phyloP scores from a whole-genome alignment of 805 yeast species.

The Yamadazyma insecticola region DNA sequence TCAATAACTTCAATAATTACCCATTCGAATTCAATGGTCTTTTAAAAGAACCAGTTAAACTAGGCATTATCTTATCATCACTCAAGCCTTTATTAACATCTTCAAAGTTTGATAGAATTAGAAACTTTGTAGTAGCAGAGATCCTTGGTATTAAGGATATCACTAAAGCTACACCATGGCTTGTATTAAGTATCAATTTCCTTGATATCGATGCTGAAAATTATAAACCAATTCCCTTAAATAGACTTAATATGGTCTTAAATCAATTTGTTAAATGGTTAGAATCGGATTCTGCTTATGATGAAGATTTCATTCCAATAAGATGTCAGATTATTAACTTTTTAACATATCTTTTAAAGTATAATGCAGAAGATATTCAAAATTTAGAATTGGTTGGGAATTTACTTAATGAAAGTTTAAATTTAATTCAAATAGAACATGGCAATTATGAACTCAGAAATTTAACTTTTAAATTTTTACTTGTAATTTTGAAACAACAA shows the following conservation, averaged over 20 bases:
- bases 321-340: slow-evolving; percentile 51
- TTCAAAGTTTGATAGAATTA: slow-evolving; percentile 42
- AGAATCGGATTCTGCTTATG: slow-evolving; percentile 59
- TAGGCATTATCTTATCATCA: slow-evolving; percentile 25
- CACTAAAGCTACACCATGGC: slow-evolving; percentile 38
- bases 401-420: slow-evolving; percentile 38
- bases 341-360: slow-evolving; percentile 20
- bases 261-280: slow-evolving; percentile 53
- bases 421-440: slow-evolving; percentile 32
- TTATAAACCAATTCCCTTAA: slow-evolving; percentile 51
- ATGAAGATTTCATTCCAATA: slow-evolving; percentile 44
- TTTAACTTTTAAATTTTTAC: slow-evolving; percentile 41
- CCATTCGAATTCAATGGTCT: slow-evolving; percentile 26
- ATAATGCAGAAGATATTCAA: background rate
- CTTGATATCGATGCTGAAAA: slow-evolving; percentile 20
- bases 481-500: too few relatives aligned
- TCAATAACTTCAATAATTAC: too few relatives aligned
- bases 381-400: slow-evolving; percentile 4
- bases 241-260: slow-evolving; percentile 60
- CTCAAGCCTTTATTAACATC: slow-evolving; percentile 33
- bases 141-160: slow-evolving; percentile 47
- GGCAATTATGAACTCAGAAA: slow-evolving; percentile 40
- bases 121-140: slow-evolving; percentile 64
- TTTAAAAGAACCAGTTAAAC: slow-evolving; percentile 26
- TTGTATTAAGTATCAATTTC: slow-evolving; percentile 46